phyloP scores from a whole-genome alignment of 345 rosid genomes.

The Sonneratia caseolaris region DNA sequence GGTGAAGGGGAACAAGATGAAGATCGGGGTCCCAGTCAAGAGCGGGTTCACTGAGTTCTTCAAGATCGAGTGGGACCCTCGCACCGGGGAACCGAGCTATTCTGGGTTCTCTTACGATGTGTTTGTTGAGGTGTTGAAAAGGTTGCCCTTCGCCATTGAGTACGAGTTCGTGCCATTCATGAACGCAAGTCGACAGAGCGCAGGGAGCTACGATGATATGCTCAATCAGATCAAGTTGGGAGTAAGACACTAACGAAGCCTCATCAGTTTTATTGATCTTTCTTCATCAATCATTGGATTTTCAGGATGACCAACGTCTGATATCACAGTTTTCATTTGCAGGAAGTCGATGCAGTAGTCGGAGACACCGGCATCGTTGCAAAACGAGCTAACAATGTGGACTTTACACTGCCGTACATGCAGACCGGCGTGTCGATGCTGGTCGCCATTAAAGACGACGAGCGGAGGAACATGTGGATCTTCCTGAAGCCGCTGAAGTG shows the following conservation, averaged over 20 bases:
- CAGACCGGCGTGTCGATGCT: slow-evolving; percentile 67
- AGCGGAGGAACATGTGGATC: slow-evolving; percentile 43
- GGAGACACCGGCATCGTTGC: slow-evolving; percentile 55
- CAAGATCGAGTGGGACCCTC: slow-evolving; percentile 8
- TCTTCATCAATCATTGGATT: background rate
- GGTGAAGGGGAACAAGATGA: slow-evolving; percentile 10
- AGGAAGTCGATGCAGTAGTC: slow-evolving; percentile 46
- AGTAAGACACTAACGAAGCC: background rate
- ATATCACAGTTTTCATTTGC: background rate
- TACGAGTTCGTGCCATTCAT: slow-evolving; percentile 9
- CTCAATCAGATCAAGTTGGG: slow-evolving; percentile 2
- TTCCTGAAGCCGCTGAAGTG: slow-evolving; percentile 57
- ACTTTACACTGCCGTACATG: slow-evolving; percentile 60
- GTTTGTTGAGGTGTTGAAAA: slow-evolving; percentile 6
- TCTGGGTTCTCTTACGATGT: slow-evolving; percentile 18
- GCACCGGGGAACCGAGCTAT: background rate
- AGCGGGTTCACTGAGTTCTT: slow-evolving; percentile 12
- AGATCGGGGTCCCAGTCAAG: slow-evolving; percentile 17
- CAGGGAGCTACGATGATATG: slow-evolving; percentile 12
- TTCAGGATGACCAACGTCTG: too few species aligned
- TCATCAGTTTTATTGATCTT: background rate
- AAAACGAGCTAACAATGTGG: slow-evolving; percentile 37
- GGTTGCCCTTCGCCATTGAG: slow-evolving; percentile 15
- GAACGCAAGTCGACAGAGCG: slow-evolving; percentile 3
- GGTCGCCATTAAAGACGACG: slow-evolving; percentile 34